Evolutionary conservation across 257 asterid genomes (phyloP), one percentile per base, ranked within the genome.

Genomic region (Mitragyna speciosa): DNA sequence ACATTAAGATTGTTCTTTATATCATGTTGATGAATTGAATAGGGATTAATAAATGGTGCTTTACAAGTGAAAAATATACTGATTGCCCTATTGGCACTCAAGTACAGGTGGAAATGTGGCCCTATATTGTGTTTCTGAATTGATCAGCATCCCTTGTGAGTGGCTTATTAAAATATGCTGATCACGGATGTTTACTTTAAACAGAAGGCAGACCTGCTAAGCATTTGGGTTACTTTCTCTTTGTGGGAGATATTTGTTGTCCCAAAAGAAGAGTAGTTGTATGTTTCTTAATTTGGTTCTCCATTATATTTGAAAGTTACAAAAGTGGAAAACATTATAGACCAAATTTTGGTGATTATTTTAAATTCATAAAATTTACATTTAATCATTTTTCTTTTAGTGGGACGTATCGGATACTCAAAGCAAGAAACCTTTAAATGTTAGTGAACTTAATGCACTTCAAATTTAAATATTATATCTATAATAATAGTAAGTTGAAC

Each of bases 1-100:
- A 76, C 65, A 81, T 74, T 33, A 47, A 81, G 73, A 71, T 52
- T 82, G 70, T 49, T 79, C 24, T 78, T 82, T 39, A 17, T 31
- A 64, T 33, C 45, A n/a, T 22, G 12, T 56, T 67, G 66, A n/a
- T 14, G 36, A 26, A 31, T 41, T 43, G 64, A 39, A 70, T 47
- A 16, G 58, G 0, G 48, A 56, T 17, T 31, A 43, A 58, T 58
- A 78, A 39, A 56, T 56, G 72, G 63, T n/a, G 47, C 65, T 43
- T 56, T 49, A 79, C 48, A 56, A 26, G 72, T 14, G 41, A 17
- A 72, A 58, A 79, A 52, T 54, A 77, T 51, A 36, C 15, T 39
- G 31, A 43, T 59, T 12, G 33, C 39, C 3, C 59, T 43, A 16
- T 16, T 66, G 48, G 36, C 52, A 24, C 16, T 12, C 10, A 14